phyloP scores from a whole-genome alignment of 805 yeast species.

The Myxozyma vanderwaltii region DNA sequence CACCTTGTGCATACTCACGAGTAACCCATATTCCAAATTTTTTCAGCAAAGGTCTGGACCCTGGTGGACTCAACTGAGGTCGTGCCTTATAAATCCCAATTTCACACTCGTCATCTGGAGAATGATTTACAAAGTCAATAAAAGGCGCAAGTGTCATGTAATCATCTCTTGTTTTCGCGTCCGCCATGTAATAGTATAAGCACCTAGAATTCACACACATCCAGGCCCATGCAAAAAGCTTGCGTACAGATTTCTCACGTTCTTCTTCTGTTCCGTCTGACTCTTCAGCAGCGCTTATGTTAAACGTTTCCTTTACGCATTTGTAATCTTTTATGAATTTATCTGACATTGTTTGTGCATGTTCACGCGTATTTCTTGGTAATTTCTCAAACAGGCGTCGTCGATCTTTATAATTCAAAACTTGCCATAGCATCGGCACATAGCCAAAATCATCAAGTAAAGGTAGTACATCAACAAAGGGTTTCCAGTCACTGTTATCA shows the following conservation, averaged over 20 bases:
- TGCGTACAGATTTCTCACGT: conserved; percentile 46
- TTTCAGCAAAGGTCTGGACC: conserved; percentile 34
- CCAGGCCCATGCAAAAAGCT: conserved; percentile 66
- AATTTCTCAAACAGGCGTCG: not conserved
- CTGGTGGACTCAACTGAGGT: not conserved
- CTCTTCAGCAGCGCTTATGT: not conserved
- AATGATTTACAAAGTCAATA: conserved; percentile 85
- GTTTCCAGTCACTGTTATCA: conserved; percentile 56
- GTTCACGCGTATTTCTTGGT: conserved; percentile 11
- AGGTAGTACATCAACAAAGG: conserved; percentile 70
- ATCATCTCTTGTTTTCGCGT: conserved; percentile 54
- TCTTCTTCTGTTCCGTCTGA: conserved; percentile 41
- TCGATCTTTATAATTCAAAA: conserved; percentile 7
- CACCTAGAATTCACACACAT: conserved; percentile 79
- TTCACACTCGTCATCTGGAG: conserved; percentile 20
- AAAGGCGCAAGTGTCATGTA: conserved; percentile 90
- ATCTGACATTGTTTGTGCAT: conserved; percentile 18
- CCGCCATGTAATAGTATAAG: conserved; percentile 69
- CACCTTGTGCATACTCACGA: conserved; percentile 45
- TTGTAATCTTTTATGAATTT: conserved; percentile 51
- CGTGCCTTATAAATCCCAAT: conserved; percentile 16
- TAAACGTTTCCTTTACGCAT: conserved; percentile 37
- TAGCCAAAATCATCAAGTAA: conserved; percentile 51
- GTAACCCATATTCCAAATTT: conserved; percentile 37
- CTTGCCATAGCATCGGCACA: conserved; percentile 67